Conservation (phyloP, 176 grass and related monocot species). For the Aegilops tauschii region DNA sequence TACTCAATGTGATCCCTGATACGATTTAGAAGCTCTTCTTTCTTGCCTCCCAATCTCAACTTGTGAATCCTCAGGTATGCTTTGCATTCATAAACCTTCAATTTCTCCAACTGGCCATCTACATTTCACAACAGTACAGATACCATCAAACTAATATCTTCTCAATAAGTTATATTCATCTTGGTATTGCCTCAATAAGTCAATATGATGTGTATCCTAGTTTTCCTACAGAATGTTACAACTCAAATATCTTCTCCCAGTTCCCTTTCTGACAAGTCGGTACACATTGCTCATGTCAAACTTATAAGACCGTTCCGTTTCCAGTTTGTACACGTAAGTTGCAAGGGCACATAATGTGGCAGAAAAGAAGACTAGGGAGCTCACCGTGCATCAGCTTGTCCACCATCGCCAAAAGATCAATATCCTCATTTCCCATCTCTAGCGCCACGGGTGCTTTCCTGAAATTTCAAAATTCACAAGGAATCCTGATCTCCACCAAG, state of each 20-base stretch:
- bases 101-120: constrained; percentile 59
- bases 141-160: not conserved
- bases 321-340: not conserved
- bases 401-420: constrained; percentile 27
- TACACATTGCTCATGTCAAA: too few relatives aligned
- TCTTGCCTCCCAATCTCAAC: constrained; percentile 62
- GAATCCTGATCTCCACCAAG: not conserved
- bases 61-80: constrained; percentile 65
- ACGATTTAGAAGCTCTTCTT: constrained; percentile 52
- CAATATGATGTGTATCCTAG: not conserved
- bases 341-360: not conserved
- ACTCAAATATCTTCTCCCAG: too few relatives aligned
- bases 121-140: not conserved
- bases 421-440: constrained; percentile 32
- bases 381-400: constrained; percentile 30
- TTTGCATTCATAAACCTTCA: constrained; percentile 66
- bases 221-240: too few relatives aligned
- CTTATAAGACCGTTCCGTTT: not conserved
- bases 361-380: not conserved
- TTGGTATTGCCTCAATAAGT: not conserved
- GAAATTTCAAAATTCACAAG: not conserved
- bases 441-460: constrained; percentile 18
- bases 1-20: constrained; percentile 62
- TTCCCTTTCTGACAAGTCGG: too few relatives aligned
- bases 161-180: not conserved